Evolutionary conservation across 2,329 filamentous ascomycete genomes (phyloP).

Genomic region (Stromatinia cepivora): DNA sequence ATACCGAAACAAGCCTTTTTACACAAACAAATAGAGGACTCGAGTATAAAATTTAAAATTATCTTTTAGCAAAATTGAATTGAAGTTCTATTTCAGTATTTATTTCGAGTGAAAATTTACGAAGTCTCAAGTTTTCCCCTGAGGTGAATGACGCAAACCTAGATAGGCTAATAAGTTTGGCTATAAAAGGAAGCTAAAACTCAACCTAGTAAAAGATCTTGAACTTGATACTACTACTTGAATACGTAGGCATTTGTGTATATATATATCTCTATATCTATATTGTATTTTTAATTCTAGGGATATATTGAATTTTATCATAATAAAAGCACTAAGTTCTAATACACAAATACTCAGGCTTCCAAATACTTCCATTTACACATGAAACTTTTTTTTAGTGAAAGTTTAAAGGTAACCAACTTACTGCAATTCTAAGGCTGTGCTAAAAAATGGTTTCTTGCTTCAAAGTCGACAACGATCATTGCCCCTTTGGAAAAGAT

Average conservation of each 20-base stretch:
- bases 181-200: too few relatives aligned
- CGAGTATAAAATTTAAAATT: too few relatives aligned
- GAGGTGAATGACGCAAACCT: conserved; percentile 16
- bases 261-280: too few relatives aligned
- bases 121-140: background rate
- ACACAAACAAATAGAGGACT: background rate
- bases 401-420: background rate
- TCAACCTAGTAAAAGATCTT: too few relatives aligned
- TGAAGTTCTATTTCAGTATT: too few relatives aligned
- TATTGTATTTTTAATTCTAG: too few relatives aligned
- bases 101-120: background rate
- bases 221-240: too few relatives aligned
- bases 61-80: too few relatives aligned
- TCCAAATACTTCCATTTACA: background rate
- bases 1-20: background rate
- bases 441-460: background rate
- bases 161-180: background rate
- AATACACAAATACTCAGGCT: too few relatives aligned
- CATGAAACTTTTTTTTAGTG: background rate
- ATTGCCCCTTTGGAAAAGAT: conserved; percentile 8
- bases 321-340: too few relatives aligned
- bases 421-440: background rate
- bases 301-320: too few relatives aligned
- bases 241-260: too few relatives aligned
- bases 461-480: background rate